A percentile compares a stretch with the other conserved stretches of the same genome.
These are phyloP conservation scores for Populus davidiana DNA, from an alignment of 345 rosid species.

Conservation along the genomic window DNA sequence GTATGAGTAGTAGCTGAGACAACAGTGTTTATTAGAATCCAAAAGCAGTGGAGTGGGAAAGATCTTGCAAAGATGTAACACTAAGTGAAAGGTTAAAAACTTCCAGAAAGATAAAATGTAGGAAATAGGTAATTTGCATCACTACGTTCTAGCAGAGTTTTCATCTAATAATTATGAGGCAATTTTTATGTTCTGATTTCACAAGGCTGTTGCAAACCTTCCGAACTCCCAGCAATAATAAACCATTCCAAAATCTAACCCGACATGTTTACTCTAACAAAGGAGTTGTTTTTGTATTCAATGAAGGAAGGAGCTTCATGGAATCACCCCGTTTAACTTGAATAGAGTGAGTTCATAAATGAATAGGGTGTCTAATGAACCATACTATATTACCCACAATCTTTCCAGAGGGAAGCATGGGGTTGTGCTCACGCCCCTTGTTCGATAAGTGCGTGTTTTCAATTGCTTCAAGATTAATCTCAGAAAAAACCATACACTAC, in stretches of 20 bases:
- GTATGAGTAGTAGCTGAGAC: slow-evolving; percentile 82
- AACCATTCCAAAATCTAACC: neutral
- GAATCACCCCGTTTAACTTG: neutral
- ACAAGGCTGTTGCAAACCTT: neutral
- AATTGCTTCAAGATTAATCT: neutral
- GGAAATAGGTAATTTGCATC: neutral
- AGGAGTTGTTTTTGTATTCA: neutral
- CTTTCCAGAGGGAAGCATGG: neutral
- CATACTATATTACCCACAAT: neutral
- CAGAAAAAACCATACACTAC: neutral
- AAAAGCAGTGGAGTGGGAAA: neutral
- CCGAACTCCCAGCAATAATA: neutral
- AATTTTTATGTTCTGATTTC: neutral
- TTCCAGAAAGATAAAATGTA: neutral
- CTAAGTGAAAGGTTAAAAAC: neutral
- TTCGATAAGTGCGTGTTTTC: neutral
- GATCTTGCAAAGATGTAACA: neutral
- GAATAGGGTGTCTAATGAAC: neutral
- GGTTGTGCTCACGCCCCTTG: neutral
- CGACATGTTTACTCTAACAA: neutral
- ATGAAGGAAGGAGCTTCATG: neutral
- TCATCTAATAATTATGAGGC: neutral
- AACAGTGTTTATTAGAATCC: slow-evolving; percentile 22
- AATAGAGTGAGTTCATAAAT: neutral
- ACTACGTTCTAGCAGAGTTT: neutral